phyloP scores from a whole-genome alignment of 441 rosid species.

The Gossypium schwendimanii region DNA sequence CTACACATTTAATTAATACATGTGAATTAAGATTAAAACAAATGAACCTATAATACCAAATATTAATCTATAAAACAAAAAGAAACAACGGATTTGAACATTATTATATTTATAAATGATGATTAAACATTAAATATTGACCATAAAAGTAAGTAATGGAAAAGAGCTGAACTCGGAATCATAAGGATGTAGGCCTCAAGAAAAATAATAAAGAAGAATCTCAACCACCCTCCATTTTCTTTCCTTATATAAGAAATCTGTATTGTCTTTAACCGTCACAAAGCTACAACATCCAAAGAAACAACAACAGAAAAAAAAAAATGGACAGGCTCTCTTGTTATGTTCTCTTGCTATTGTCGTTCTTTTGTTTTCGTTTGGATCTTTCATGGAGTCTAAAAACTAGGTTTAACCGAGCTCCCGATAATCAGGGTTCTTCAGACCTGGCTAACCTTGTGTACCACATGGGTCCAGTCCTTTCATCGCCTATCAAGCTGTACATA shows the following conservation, averaged over 20 bases:
- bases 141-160: constrained; percentile 17
- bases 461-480: constrained; percentile 61
- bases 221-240: constrained; percentile 9
- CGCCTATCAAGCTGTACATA: constrained; percentile 40
- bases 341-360: constrained; percentile 17
- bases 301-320: neutral
- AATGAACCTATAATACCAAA: constrained; percentile 2
- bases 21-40: neutral
- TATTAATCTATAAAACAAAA: neutral
- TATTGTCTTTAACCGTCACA: neutral
- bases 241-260: constrained; percentile 14
- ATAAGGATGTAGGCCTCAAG: constrained; percentile 13
- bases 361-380: constrained; percentile 13
- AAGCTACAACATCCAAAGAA: neutral
- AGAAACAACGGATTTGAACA: neutral
- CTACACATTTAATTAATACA: neutral
- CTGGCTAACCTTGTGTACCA: constrained; percentile 44
- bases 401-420: constrained; percentile 24
- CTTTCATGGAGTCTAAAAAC: constrained; percentile 20
- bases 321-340: constrained; percentile 17
- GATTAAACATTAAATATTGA: no score
- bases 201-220: constrained; percentile 20
- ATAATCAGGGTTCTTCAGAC: constrained; percentile 54
- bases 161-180: constrained; percentile 17
- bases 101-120: no score